These are phyloP conservation scores for Pythium sukuiense DNA, from an alignment of 352 stramenopile species.

Conservation along the genomic window DNA sequence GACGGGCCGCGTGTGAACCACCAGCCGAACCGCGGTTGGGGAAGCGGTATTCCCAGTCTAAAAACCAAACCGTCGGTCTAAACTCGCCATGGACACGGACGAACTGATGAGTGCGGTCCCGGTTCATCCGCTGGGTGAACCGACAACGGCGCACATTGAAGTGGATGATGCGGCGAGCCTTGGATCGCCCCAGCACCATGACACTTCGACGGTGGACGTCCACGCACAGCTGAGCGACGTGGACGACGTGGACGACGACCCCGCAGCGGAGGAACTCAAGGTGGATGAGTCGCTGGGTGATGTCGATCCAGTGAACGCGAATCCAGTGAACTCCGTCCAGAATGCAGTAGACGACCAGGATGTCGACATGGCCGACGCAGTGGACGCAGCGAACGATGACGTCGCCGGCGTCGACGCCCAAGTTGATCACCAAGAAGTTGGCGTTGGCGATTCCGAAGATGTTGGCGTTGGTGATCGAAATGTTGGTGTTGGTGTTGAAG, in stretches of 20 bases:
- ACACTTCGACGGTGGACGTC: not conserved
- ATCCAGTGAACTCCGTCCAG: not conserved
- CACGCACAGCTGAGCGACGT: constrained; percentile 23
- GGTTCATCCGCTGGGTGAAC: constrained; percentile 27
- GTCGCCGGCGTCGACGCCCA: constrained; percentile 9
- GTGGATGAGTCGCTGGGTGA: not conserved
- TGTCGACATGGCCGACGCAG: constrained; percentile 13
- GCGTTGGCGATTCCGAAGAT: not conserved
- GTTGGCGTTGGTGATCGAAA: not conserved
- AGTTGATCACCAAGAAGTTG: constrained; percentile 2
- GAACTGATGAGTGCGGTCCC: constrained; percentile 30
- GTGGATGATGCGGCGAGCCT: not conserved
- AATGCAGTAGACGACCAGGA: not conserved
- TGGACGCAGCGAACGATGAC: constrained; percentile 1
- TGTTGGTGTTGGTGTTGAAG: not conserved
- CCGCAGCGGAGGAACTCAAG: not conserved
- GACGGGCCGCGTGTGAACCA: not conserved
- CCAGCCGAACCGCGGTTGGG: constrained; percentile 24
- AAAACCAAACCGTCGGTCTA: constrained; percentile 16
- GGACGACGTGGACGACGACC: constrained; percentile 12
- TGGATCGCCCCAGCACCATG: constrained; percentile 5
- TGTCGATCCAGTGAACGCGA: not conserved
- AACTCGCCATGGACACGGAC: constrained; percentile 21
- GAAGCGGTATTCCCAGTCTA: not conserved
- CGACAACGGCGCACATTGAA: constrained; percentile 23